phyloP scores from a whole-genome alignment of 169 alveolate genomes.

The Haemoproteus tartakovskyi region DNA sequence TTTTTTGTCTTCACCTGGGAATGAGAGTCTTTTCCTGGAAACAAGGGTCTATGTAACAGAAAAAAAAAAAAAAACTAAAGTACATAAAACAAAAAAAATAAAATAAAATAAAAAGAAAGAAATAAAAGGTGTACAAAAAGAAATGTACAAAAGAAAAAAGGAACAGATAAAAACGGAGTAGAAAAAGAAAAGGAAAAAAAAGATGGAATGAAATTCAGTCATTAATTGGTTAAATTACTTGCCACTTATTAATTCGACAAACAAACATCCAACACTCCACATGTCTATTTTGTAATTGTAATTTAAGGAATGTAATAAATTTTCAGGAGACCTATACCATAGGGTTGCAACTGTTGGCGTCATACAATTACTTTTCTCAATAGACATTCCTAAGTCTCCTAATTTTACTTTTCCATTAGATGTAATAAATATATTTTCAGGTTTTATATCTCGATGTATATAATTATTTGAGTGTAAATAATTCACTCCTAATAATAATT shows the following conservation, averaged over 20 bases:
- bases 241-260: slow-evolving; percentile 81
- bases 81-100: too few species aligned
- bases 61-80: too few species aligned
- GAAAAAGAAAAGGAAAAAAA: slow-evolving; percentile 61
- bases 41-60: slow-evolving; percentile 28
- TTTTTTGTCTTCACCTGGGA: too few species aligned
- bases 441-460: slow-evolving; percentile 76
- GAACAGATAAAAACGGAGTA: neutral
- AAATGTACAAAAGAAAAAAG: too few species aligned
- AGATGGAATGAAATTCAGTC: too few species aligned
- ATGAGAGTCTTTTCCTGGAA: slow-evolving; percentile 54
- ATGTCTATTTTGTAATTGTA: slow-evolving; percentile 84
- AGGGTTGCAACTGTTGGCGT: slow-evolving; percentile 77
- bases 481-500: slow-evolving; percentile 66
- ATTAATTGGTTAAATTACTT: slow-evolving; percentile 21
- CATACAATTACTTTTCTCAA: slow-evolving; percentile 65
- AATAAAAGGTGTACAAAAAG: too few species aligned
- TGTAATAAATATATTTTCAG: slow-evolving; percentile 74
- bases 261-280: slow-evolving; percentile 86
- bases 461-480: slow-evolving; percentile 71
- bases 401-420: slow-evolving; percentile 70
- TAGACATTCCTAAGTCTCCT: slow-evolving; percentile 76
- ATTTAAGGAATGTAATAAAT: slow-evolving; percentile 73
- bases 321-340: slow-evolving; percentile 90
- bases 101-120: too few species aligned